phyloP scores from a whole-genome alignment of 306 rosid species.

The Abrus pulchellus region DNA sequence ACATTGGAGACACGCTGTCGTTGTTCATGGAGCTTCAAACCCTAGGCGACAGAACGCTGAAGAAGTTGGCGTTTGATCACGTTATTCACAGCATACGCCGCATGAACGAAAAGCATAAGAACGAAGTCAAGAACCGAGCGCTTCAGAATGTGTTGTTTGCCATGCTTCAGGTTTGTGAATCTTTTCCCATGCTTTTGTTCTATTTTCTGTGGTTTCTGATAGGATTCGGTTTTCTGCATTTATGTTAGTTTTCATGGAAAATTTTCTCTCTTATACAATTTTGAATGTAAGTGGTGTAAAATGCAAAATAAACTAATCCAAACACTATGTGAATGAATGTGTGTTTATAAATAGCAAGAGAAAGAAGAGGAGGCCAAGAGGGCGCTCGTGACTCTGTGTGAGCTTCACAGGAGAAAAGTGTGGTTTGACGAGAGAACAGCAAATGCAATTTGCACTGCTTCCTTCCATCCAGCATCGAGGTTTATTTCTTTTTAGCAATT shows the following conservation, averaged over 20 bases:
- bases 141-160: constrained; percentile 81
- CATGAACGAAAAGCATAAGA: constrained; percentile 83
- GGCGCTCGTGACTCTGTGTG: constrained; percentile 73
- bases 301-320: background rate
- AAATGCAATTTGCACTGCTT: constrained; percentile 85
- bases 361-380: constrained; percentile 81
- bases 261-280: background rate
- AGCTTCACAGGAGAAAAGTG: constrained; percentile 77
- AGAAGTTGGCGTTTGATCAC: constrained; percentile 69
- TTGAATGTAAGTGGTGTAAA: background rate
- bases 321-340: constrained; percentile 22
- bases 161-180: constrained; percentile 69
- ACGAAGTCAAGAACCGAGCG: constrained; percentile 75
- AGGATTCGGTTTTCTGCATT: background rate
- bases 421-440: constrained; percentile 96
- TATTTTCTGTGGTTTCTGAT: background rate
- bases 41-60: constrained; percentile 66
- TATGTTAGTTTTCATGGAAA: background rate
- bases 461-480: constrained; percentile 84
- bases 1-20: constrained; percentile 63
- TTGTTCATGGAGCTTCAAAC: constrained; percentile 92
- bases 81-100: constrained; percentile 76
- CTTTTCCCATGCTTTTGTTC: background rate
- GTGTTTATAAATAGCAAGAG: constrained; percentile 63
- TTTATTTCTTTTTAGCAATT: constrained; percentile 21